Evolutionary conservation across 257 asterid genomes (phyloP).

Genomic region (Nicotiana paniculata): DNA sequence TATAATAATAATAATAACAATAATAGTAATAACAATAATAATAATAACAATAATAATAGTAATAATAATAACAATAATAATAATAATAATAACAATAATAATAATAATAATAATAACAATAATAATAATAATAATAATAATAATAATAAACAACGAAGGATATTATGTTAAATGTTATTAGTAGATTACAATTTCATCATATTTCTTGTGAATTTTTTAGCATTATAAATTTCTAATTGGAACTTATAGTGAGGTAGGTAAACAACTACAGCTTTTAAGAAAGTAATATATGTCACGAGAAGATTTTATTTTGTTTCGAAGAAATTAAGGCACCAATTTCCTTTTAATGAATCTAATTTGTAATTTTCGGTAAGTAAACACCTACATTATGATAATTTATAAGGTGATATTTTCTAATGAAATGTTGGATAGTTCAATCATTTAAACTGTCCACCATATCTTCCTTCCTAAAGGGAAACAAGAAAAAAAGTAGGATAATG

Average conservation of each 20-base stretch:
- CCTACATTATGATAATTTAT: too few species aligned
- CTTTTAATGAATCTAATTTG: not conserved
- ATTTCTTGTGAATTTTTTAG: not conserved
- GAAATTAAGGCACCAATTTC: not conserved
- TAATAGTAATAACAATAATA: not conserved
- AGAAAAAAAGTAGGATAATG: too few species aligned
- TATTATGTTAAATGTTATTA: not conserved
- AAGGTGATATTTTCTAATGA: too few species aligned
- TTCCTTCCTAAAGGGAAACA: too few species aligned
- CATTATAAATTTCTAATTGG: not conserved
- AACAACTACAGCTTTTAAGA: not conserved
- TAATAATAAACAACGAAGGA: not conserved
- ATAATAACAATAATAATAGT: not conserved
- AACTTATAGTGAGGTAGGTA: not conserved
- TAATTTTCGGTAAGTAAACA: too few species aligned
- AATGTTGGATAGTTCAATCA: too few species aligned
- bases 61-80: too few species aligned
- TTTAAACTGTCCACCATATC: too few species aligned
- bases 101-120: too few species aligned
- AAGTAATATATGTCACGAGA: not conserved
- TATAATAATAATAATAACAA: too few species aligned
- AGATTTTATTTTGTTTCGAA: not conserved
- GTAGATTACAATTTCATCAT: not conserved
- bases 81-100: too few species aligned
- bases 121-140: not conserved